Evolutionary conservation across 108 stramenopile genomes (phyloP), one percentile per base, ranked within the genome.

Genomic region (Conticribra weissflogii): DNA sequence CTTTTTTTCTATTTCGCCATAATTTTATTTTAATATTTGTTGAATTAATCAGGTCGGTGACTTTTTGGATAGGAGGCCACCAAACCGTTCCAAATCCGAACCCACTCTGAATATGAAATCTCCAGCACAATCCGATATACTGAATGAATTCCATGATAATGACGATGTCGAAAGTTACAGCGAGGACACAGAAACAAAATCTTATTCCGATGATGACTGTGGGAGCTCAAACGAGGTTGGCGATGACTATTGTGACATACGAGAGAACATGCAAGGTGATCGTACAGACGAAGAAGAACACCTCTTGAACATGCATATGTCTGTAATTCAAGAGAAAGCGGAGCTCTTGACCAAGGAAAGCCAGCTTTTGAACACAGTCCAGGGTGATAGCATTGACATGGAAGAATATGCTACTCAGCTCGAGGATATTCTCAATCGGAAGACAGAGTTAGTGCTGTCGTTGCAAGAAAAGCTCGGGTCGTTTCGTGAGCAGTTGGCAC

Each of bases 261-360:
- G 46, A 54, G 58, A 23, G 72, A 86, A 15, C 81, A 81, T 48
- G 76, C 80, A 8, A 83, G 96, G 34, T 68, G 56, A 59, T 24
- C 67, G 98, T 2, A 96, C 97, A 63, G 98, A 98, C 59, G 80
- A 97, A 56, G 98, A 99, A 81, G 99, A 99, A 63, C 81, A 86
- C 4, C 76, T 99, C n/a, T 81, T 98, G 70, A 96, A 96, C 55
- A 33, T 88, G 54, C 99, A 99, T 85, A 98, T 99, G 96, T 78
- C 63, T 34, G 48, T 45, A 29, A 82, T 85, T 16, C 77, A 97
- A 64, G 92, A 94, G 44, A 97, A 96, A 58, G 99, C 99, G 3
- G 97, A 98, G 60, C 78, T 98, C 52, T 70, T 96, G 2, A 96
- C 96, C 9, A 91, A 97, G 59, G 99, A 99, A 70, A 97, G 97